Evolutionary conservation across 208 protist genomes (phyloP).

Genomic region (Leishmania mexicana): DNA sequence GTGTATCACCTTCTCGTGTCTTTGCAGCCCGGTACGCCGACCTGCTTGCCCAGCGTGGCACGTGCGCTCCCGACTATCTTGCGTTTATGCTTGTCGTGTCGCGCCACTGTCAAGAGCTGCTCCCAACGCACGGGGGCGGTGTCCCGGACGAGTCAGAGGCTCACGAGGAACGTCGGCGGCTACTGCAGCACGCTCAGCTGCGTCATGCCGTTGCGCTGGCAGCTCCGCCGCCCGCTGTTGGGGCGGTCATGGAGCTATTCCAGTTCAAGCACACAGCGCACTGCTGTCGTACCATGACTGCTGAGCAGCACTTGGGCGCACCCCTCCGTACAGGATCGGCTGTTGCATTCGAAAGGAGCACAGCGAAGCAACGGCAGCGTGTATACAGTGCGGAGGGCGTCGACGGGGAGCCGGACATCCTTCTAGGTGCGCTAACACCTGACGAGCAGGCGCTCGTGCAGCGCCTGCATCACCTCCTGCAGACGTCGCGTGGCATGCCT

Average conservation of each 20-base stretch:
- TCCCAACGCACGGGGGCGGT: not conserved
- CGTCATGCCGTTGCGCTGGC: constrained; percentile 7
- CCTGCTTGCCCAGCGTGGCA: constrained; percentile 1
- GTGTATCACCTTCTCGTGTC: not conserved
- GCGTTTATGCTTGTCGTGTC: constrained; percentile 21
- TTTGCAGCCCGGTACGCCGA: constrained; percentile 16
- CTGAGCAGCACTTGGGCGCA: not conserved
- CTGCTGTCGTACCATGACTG: not conserved
- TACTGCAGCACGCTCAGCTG: constrained; percentile 7
- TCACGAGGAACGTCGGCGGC: not conserved
- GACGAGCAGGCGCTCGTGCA: constrained; percentile 6
- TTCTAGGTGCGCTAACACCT: not conserved
- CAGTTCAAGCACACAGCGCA: not conserved
- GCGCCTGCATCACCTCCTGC: constrained; percentile 4
- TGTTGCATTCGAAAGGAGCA: not conserved
- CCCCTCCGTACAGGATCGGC: not conserved
- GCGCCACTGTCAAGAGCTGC: not conserved
- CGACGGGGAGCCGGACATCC: not conserved
- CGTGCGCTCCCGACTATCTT: constrained; percentile 4
- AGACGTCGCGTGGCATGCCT: not conserved
- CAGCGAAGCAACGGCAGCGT: too few relatives aligned
- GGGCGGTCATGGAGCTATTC: constrained; percentile 4
- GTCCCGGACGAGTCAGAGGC: not conserved
- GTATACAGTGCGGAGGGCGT: not conserved
- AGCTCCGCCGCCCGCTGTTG: constrained; percentile 9